Conservation (phyloP, 805 yeast species). For the Groenewaldozyma tartarivorans region DNA sequence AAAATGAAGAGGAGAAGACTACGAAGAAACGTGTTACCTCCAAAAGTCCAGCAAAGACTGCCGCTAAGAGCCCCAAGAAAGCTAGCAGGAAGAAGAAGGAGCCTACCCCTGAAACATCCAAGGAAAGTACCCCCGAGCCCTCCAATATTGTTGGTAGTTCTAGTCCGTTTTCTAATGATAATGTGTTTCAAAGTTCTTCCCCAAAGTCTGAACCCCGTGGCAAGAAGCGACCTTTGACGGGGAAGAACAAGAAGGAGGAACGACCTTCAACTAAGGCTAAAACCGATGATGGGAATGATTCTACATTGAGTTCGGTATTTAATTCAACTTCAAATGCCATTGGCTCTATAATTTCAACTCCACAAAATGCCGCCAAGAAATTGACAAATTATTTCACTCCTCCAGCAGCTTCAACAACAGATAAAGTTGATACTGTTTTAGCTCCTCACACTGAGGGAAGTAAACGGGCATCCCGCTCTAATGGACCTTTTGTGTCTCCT, state of each 20-base stretch:
- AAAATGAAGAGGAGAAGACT: conserved; percentile 1
- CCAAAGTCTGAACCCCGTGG: conserved; percentile 1
- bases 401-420: background rate
- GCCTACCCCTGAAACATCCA: background rate
- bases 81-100: background rate
- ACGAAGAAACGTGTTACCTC: background rate
- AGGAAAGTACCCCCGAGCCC: background rate
- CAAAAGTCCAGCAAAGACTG: background rate
- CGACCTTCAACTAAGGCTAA: background rate
- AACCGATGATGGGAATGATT: background rate
- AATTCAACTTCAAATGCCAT: background rate
- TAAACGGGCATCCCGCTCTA: background rate
- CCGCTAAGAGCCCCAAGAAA: background rate
- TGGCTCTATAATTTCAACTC: background rate
- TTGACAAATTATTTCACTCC: background rate
- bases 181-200: conserved; percentile 7
- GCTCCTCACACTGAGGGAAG: too few relatives aligned
- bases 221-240: conserved; percentile 5
- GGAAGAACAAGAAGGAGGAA: background rate
- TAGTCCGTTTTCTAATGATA: conserved; percentile 7
- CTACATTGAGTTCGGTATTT: background rate
- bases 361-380: background rate
- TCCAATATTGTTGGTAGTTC: background rate
- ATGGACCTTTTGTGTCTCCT: too few relatives aligned
- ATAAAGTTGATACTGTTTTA: background rate